phyloP scores from a whole-genome alignment of 768 basidiomycete genomes.

The Suillus lakei region DNA sequence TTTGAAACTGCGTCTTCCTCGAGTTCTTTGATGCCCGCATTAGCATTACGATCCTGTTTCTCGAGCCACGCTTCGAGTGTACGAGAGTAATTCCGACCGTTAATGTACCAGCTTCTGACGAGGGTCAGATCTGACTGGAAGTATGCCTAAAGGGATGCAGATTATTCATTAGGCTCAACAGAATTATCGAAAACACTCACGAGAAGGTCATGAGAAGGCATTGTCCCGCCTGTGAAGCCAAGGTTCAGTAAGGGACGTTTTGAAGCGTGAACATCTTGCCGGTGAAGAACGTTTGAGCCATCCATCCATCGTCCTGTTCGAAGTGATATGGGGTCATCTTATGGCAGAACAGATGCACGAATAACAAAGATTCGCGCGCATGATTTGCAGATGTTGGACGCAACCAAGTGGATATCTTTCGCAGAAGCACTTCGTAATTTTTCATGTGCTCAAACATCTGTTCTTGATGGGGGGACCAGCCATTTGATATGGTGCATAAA shows the following conservation, averaged over 20 bases:
- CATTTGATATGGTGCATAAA: background rate
- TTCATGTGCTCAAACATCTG: conserved; percentile 83
- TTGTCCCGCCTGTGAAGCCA: conserved; percentile 58
- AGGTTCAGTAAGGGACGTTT: background rate
- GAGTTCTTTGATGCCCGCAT: conserved; percentile 54
- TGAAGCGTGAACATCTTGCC: conserved; percentile 33
- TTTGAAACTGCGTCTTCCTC: conserved; percentile 47
- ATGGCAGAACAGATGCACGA: conserved; percentile 77
- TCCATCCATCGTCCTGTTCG: conserved; percentile 72
- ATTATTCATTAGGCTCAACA: background rate
- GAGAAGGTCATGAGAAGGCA: conserved; percentile 70
- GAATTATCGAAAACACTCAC: conserved; percentile 33
- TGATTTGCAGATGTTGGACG: conserved; percentile 39
- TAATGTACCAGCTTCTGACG: conserved; percentile 62
- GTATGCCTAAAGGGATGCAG: conserved; percentile 45
- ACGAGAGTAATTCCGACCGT: conserved; percentile 65
- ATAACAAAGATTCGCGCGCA: conserved; percentile 54
- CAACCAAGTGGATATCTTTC: conserved; percentile 70
- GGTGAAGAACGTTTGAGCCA: conserved; percentile 75
- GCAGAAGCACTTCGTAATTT: conserved; percentile 65
- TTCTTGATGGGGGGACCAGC: background rate
- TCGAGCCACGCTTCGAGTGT: conserved; percentile 71
- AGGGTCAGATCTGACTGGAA: conserved; percentile 69
- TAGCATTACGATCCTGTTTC: conserved; percentile 56
- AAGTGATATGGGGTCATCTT: conserved; percentile 68